These are phyloP conservation scores for Tricholoma hemisulphureum DNA, from an alignment of 768 basidiomycete species.

Conservation along the genomic window DNA sequence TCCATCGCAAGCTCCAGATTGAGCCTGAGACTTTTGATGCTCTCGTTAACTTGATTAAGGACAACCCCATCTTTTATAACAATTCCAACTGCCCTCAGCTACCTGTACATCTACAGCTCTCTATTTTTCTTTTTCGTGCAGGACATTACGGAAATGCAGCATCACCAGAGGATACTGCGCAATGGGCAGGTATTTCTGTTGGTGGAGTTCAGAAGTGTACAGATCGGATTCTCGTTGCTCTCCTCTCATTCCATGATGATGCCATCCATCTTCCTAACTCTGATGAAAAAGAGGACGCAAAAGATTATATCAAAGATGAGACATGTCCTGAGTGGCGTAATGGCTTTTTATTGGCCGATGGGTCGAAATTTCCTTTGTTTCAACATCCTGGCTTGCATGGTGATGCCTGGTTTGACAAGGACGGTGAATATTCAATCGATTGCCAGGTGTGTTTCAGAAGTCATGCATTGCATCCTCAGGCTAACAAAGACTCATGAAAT, in stretches of 20 bases:
- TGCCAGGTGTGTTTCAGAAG: constrained; percentile 10
- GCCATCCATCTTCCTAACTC: not conserved
- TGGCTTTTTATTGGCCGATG: constrained; percentile 17
- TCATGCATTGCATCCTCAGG: no score
- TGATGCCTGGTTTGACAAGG: constrained; percentile 19
- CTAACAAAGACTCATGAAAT: constrained; percentile 16
- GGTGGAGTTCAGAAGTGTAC: constrained; percentile 1
- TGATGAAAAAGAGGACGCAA: not conserved
- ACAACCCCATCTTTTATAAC: constrained; percentile 22
- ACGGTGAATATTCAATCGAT: constrained; percentile 20
- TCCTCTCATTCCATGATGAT: not conserved
- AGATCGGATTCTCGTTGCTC: not conserved
- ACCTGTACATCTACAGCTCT: constrained; percentile 21
- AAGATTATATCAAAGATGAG: not conserved
- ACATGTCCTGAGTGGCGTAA: constrained; percentile 9
- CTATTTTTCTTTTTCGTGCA: constrained; percentile 21
- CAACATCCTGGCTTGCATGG: constrained; percentile 24
- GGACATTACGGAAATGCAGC: constrained; percentile 22
- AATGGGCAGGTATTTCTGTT: constrained; percentile 2
- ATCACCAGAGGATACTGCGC: constrained; percentile 3
- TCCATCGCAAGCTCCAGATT: not conserved
- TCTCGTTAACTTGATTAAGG: constrained; percentile 13
- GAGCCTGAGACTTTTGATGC: constrained; percentile 2
- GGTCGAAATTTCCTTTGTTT: constrained; percentile 18
- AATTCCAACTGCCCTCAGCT: constrained; percentile 21